phyloP scores from a whole-genome alignment of 108 stramenopile species.

The Tribonema minus region DNA sequence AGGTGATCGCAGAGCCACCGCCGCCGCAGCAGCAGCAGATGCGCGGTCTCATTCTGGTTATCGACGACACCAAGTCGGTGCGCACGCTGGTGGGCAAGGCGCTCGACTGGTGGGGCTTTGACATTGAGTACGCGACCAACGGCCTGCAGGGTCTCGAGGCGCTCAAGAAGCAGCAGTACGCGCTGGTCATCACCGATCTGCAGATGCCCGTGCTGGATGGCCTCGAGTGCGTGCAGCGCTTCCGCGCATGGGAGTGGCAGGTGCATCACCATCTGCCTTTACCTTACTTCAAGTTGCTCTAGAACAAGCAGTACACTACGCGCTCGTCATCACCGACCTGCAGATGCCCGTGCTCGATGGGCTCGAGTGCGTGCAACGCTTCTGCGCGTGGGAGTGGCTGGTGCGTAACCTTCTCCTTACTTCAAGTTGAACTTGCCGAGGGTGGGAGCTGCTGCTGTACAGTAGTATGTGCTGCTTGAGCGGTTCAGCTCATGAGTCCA shows the following conservation, averaged over 20 bases:
- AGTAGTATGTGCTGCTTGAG: no score
- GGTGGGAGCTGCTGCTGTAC: no score
- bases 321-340: background rate
- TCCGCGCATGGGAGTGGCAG: background rate
- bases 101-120: background rate
- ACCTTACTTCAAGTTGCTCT: no score
- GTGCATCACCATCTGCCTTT: no score
- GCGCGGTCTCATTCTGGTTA: no score
- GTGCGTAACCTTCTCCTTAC: no score
- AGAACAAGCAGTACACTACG: no score
- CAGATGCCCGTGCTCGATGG: background rate
- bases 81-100: background rate
- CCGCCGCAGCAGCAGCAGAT: no score
- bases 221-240: background rate
- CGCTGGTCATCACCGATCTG: background rate
- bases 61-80: conserved; percentile 1
- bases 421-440: no score
- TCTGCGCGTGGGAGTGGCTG: background rate
- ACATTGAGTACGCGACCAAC: background rate
- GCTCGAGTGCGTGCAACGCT: background rate
- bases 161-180: background rate
- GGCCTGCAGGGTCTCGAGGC: background rate
- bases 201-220: background rate
- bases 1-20: no score
- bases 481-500: no score